A percentile compares a stretch with the other conserved stretches of the same genome.
These are phyloP conservation scores for Effrenium voratum DNA, from an alignment of 73 alveolate genomes.

Conservation along the genomic window DNA sequence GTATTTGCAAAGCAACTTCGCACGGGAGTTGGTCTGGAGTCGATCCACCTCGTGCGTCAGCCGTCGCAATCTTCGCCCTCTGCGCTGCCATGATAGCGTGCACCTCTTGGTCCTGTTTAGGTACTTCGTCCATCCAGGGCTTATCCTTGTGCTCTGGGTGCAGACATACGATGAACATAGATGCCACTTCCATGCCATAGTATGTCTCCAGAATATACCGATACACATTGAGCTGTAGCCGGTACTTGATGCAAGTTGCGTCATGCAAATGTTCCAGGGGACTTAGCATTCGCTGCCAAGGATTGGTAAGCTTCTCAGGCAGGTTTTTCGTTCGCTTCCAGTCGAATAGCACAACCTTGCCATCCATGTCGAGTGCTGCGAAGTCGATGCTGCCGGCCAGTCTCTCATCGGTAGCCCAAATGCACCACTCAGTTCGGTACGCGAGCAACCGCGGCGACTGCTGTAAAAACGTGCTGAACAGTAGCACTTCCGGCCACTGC, in stretches of 20 bases:
- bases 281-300: background rate
- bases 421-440: conserved; percentile 27
- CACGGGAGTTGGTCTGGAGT: too few species aligned
- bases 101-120: background rate
- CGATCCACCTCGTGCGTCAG: too few species aligned
- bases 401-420: background rate
- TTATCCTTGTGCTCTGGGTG: background rate
- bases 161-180: conserved; percentile 5
- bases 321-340: conserved; percentile 21
- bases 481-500: background rate
- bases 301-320: background rate
- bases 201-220: conserved; percentile 24
- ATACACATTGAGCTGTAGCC: conserved; percentile 46
- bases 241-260: conserved; percentile 25
- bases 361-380: background rate
- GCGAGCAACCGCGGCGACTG: background rate
- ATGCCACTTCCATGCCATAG: background rate
- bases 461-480: background rate
- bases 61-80: background rate
- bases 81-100: background rate
- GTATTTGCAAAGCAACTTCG: too few species aligned
- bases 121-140: conserved; percentile 39
- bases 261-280: conserved; percentile 34
- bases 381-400: conserved; percentile 46
- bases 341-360: background rate